These are phyloP conservation scores for Lachancea lanzarotensis DNA, from an alignment of 805 yeast species.

Conservation along the genomic window DNA sequence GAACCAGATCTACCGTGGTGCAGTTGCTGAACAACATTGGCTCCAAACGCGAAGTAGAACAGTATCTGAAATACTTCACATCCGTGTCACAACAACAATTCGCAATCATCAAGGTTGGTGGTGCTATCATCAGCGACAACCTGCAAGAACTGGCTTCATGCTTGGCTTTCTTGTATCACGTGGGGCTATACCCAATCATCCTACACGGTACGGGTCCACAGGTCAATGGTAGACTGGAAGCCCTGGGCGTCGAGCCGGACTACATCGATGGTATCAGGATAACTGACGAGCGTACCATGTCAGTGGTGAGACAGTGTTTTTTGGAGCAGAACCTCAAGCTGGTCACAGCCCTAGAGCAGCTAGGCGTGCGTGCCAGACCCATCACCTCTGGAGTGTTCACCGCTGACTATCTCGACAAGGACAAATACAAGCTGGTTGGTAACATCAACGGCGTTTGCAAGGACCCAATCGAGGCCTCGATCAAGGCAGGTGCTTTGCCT, in stretches of 20 bases:
- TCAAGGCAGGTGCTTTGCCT: conserved; percentile 94
- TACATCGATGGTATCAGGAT: conserved; percentile 95
- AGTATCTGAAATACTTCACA: conserved; percentile 91
- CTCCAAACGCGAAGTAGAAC: conserved; percentile 96
- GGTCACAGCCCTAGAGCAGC: conserved; percentile 90
- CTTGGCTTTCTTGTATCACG: conserved; percentile 91
- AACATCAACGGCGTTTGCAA: conserved; percentile 80
- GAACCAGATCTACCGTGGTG: conserved; percentile 88
- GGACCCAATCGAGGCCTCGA: conserved; percentile 86
- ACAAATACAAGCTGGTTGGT: conserved; percentile 89
- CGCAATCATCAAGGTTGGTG: conserved; percentile 98
- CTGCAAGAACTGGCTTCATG: conserved; percentile 91
- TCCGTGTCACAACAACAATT: conserved; percentile 95
- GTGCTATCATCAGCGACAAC: conserved; percentile 96
- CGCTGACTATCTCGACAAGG: conserved; percentile 86
- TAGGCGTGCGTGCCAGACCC: conserved; percentile 98
- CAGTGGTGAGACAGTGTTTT: conserved; percentile 91
- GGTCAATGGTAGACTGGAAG: conserved; percentile 87
- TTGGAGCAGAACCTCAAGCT: conserved; percentile 90
- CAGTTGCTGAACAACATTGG: conserved; percentile 94
- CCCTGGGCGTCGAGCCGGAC: conserved; percentile 91
- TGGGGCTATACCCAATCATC: conserved; percentile 93
- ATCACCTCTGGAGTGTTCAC: conserved; percentile 96
- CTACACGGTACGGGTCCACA: conserved; percentile 99
- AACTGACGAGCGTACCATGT: conserved; percentile 91